These are phyloP conservation scores for Raphidocelis subcapitata DNA, from an alignment of 139 green algal species.

Conservation along the genomic window DNA sequence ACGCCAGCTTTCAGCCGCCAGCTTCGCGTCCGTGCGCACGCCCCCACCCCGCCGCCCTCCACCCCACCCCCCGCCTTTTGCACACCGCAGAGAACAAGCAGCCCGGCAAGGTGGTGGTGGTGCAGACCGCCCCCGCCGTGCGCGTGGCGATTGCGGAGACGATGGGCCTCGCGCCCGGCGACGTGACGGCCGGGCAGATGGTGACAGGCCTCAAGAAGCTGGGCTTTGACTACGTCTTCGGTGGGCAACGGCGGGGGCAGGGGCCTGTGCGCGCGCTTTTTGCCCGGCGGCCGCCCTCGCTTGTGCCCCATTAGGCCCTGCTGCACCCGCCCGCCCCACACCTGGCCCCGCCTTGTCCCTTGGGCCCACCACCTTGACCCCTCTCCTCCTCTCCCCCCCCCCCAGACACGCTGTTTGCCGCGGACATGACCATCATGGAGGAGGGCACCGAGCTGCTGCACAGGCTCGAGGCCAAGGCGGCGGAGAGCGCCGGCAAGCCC, in stretches of 20 bases:
- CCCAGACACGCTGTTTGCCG: conserved; percentile 57
- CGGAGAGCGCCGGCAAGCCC: too few relatives aligned
- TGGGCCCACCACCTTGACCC: too few relatives aligned
- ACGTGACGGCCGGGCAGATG: conserved; percentile 47
- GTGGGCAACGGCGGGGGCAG: conserved; percentile 19
- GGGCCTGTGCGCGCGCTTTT: too few relatives aligned
- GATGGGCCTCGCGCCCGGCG: conserved; percentile 48
- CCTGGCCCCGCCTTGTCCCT: too few relatives aligned
- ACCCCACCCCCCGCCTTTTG: not conserved
- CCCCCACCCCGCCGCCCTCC: not conserved
- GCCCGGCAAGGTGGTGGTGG: conserved; percentile 38
- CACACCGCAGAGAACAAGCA: conserved; percentile 9
- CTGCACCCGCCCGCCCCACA: too few relatives aligned
- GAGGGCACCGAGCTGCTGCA: conserved; percentile 68
- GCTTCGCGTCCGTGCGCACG: not conserved
- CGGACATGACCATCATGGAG: conserved; percentile 81
- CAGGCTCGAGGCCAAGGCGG: conserved; percentile 27
- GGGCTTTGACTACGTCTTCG: conserved; percentile 77
- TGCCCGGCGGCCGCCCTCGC: too few relatives aligned
- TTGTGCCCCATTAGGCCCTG: too few relatives aligned
- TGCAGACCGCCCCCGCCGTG: conserved; percentile 60
- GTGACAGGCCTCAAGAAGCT: conserved; percentile 53
- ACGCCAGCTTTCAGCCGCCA: not conserved
- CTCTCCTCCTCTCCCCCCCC: too few relatives aligned
- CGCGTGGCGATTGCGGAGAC: conserved; percentile 62